Conservation (phyloP, 2,329 filamentous ascomycete genomes). For the Apiospora malaysiana region DNA sequence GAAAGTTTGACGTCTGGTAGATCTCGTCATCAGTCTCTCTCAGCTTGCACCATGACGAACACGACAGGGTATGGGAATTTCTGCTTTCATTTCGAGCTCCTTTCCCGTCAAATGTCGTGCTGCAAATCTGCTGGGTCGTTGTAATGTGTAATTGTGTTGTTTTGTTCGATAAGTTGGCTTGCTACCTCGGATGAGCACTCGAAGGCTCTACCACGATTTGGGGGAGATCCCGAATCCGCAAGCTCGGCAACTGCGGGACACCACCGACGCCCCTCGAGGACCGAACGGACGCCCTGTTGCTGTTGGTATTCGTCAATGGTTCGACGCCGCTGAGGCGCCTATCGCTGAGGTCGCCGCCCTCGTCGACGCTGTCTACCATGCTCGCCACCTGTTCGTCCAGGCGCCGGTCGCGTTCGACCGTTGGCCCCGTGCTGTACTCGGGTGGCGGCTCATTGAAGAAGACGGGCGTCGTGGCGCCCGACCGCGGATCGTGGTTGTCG, state of each 20-base stretch:
- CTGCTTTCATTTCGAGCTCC: neutral
- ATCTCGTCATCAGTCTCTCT: neutral
- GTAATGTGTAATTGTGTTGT: neutral
- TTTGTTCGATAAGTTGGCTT: neutral
- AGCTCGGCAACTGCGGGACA: constrained; percentile 57
- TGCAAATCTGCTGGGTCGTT: neutral
- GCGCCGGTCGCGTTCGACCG: constrained; percentile 39
- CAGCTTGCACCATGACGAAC: neutral
- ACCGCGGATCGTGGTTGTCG: constrained; percentile 42
- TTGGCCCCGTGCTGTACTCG: constrained; percentile 50
- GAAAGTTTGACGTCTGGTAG: too few relatives aligned
- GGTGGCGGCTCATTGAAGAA: constrained; percentile 55
- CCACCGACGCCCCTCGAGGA: neutral
- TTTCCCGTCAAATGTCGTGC: neutral
- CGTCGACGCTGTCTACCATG: constrained; percentile 30
- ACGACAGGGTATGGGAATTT: neutral
- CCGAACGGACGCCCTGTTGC: neutral
- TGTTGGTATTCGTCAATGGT: neutral
- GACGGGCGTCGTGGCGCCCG: constrained; percentile 39
- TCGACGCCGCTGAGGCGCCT: constrained; percentile 32
- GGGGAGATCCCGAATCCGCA: constrained; percentile 56
- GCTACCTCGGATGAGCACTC: constrained; percentile 41
- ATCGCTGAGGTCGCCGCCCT: constrained; percentile 33
- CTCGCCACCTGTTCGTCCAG: constrained; percentile 42
- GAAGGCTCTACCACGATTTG: constrained; percentile 66